Base-by-base conservation (phyloP, 2,329 filamentous ascomycete genomes). In the Alternaria viburni region DNA sequence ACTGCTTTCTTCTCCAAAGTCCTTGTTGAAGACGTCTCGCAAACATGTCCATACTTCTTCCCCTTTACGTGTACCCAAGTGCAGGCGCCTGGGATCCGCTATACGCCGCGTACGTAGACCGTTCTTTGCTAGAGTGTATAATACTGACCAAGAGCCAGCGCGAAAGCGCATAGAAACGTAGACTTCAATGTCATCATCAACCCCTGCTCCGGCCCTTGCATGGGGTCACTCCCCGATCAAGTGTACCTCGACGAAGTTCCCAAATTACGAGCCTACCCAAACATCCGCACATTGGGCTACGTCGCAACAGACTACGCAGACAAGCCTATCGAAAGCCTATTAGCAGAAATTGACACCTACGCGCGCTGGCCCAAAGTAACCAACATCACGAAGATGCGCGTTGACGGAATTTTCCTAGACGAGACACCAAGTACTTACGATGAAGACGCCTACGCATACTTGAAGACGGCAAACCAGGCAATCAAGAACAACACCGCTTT, bases 121-220 rank as follows among this genome's bases (percentile, higher is more conserved):
- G 4, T 12, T 5, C 10, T 28, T 12, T 3, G 26, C 10, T 28
- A 28, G 21, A 21, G 21, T 21, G 21, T 4, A 21, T 21, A 54
- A 6, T 12, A 21, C 25, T 51, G 9, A 54, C 25, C 13, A 36
- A n/a, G 11, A 6, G 9, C 19, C 7, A 77, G 76, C 10, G 76
- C 76, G 46, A 67, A 64, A 62, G 55, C 63, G 2, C 62, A 84
- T 65, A 80, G 79, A 6, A 66, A 82, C 50, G 76, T 83, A 61
- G 79, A 85, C 62, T 86, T 87, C 69, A 86, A 85, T 12, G 81
- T 86, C 8, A 79, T 84, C 59, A 81, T 86, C 54, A 87, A 87
- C 61, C 83, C 82, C 69, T 82, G 78, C 64, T 84, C 74, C 61
- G 75, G 75, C 4, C 74, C 74, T n/a, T 77, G 75, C 52, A 59